Evolutionary conservation across 345 rosid species (phyloP), one percentile per base, ranked within the genome.

Genomic region (Salix udensis): DNA sequence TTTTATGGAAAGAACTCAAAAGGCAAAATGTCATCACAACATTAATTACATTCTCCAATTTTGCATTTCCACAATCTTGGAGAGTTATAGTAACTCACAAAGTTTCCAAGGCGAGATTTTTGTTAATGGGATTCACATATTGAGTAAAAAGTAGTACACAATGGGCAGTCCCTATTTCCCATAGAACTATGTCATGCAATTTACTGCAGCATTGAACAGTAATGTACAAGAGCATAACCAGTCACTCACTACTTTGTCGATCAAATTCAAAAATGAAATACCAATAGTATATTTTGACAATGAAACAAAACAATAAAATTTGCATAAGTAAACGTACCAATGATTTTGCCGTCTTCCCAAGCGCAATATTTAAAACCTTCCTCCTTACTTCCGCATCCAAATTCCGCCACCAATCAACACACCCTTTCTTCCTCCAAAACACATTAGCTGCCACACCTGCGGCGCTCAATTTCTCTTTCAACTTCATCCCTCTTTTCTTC

Each of bases 401-500:
- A 76, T 87, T 89, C 67, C 53, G 28, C 98, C 98, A 95, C 98
- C 98, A 95, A 78, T 95, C 96, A 19, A 81, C 64, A 73, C 92
- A 92, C 18, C 94, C 94, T 79, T 88, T 91, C 86, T 86, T 91
- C 90, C 98, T 93, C 97, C 97, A 95, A 80, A 86, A 95, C 64
- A 88, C 84, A 86, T 92, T 95, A 0, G 90, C 89, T 4, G 94
- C 88, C 40, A 77, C 73, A 39, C 94, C 87, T 1, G 92, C 87
- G 26, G 86, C 89, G 13, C 67, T 82, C 75, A 89, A 30, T 85
- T 88, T 95, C 83, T 95, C 97, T 79, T 89, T 95, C 85, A 95
- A 77, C 81, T 88, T 93, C 81, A 88, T 85, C 70, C 97, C 94
- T 87, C 90, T 83, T 82, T 85, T 91, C 87, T 87, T 95, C 37